Percentiles rank a stretch among this genome's conserved stretches.
Evolutionary conservation across 2,329 filamentous ascomycete species (phyloP).

Genomic region (Aureobasidium sp.): DNA sequence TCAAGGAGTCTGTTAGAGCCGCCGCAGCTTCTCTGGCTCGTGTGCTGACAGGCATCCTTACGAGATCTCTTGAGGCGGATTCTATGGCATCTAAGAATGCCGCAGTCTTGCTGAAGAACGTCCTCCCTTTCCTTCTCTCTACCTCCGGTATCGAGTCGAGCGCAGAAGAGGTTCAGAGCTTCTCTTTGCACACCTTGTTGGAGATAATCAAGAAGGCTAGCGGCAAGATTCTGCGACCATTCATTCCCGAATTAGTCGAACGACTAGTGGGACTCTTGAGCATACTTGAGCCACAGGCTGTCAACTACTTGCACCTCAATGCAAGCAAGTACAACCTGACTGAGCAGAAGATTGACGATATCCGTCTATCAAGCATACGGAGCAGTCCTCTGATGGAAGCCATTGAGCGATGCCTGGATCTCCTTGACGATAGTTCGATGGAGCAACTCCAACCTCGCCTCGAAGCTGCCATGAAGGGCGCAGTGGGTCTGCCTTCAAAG

Average conservation of each 20-base stretch:
- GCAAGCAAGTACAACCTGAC: slow-evolving; percentile 77
- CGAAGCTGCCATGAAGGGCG: slow-evolving; percentile 72
- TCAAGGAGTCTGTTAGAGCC: slow-evolving; percentile 80
- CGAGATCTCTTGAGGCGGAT: slow-evolving; percentile 76
- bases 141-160: slow-evolving; percentile 83
- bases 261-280: slow-evolving; percentile 76
- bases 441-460: slow-evolving; percentile 63
- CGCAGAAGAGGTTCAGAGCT: slow-evolving; percentile 78
- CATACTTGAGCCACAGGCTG: slow-evolving; percentile 77
- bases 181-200: slow-evolving; percentile 72
- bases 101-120: slow-evolving; percentile 72
- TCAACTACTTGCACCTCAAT: slow-evolving; percentile 91
- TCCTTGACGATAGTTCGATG: slow-evolving; percentile 74
- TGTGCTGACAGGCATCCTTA: slow-evolving; percentile 74
- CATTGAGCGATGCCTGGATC: slow-evolving; percentile 80
- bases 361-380: slow-evolving; percentile 73
- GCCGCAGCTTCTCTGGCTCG: slow-evolving; percentile 79
- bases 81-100: slow-evolving; percentile 60
- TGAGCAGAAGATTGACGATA: slow-evolving; percentile 82
- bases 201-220: slow-evolving; percentile 82
- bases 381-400: slow-evolving; percentile 87
- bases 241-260: slow-evolving; percentile 74
- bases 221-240: slow-evolving; percentile 68
- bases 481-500: slow-evolving; percentile 88
- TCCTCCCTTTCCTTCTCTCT: slow-evolving; percentile 84